A percentile compares a stretch with the other conserved stretches of the same genome.
Conservation (phyloP, 768 basidiomycete genomes). For the Russula olivacea region DNA sequence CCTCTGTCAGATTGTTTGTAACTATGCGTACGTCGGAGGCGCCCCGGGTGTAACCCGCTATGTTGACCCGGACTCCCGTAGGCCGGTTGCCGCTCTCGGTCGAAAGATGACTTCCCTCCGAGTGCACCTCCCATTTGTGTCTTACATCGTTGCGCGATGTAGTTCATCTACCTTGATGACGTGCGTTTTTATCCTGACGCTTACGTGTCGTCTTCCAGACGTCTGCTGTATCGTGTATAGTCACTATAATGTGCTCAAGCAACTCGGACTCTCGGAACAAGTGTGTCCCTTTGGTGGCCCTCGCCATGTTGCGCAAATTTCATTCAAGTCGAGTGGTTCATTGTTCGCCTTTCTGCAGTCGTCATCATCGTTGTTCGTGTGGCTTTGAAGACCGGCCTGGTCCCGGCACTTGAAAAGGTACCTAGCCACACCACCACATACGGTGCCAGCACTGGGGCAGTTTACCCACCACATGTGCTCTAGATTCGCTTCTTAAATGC, state of each 20-base stretch:
- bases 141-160: not conserved
- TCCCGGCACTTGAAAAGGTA: not conserved
- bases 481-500: not conserved
- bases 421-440: not conserved
- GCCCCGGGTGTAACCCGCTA: too few species aligned
- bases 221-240: not conserved
- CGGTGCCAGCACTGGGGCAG: not conserved
- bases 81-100: not conserved
- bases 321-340: not conserved
- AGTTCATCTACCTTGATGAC: too few species aligned
- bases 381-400: not conserved
- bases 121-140: not conserved
- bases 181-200: too few species aligned
- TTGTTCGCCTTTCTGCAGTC: not conserved
- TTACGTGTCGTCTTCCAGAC: too few species aligned
- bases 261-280: too few species aligned
- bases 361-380: not conserved
- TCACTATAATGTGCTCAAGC: not conserved
- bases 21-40: too few species aligned
- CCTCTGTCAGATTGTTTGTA: too few species aligned
- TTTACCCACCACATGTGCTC: not conserved
- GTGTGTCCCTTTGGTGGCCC: not conserved
- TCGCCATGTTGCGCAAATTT: not conserved
- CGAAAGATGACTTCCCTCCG: not conserved
- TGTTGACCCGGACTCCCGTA: too few species aligned